Conservation (phyloP, 176 grass and related monocot species). For the Bromus sterilis region DNA sequence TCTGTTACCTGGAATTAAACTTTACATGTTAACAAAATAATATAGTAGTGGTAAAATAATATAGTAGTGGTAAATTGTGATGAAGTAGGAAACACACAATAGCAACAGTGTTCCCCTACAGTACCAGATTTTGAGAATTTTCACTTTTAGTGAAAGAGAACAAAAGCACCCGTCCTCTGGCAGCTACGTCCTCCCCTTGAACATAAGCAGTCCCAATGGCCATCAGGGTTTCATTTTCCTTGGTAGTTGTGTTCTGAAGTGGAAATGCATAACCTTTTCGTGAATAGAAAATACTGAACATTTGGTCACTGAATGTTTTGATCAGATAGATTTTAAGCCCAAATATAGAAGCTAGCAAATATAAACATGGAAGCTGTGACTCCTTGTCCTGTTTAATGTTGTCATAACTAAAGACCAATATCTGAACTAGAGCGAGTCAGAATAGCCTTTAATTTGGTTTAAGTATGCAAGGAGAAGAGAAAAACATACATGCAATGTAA, state of each 20-base stretch:
- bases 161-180: constrained; percentile 79
- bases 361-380: background rate
- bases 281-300: background rate
- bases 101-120: background rate
- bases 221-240: constrained; percentile 92
- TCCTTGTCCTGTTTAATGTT: background rate
- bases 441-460: background rate
- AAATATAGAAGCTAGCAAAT: background rate
- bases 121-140: constrained; percentile 82
- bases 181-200: constrained; percentile 93
- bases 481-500: constrained; percentile 76
- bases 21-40: constrained; percentile 5
- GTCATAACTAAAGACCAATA: background rate
- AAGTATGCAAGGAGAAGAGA: background rate
- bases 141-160: constrained; percentile 74
- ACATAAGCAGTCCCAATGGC: constrained; percentile 87
- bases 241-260: constrained; percentile 70
- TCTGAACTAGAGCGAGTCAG: background rate
- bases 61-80: background rate
- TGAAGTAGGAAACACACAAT: background rate
- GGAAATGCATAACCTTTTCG: background rate
- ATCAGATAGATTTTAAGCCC: background rate
- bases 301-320: background rate
- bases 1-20: constrained; percentile 57
- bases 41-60: no score